Conservation (phyloP, 129 eudicot species). For the Saposhnikovia divaricata region DNA sequence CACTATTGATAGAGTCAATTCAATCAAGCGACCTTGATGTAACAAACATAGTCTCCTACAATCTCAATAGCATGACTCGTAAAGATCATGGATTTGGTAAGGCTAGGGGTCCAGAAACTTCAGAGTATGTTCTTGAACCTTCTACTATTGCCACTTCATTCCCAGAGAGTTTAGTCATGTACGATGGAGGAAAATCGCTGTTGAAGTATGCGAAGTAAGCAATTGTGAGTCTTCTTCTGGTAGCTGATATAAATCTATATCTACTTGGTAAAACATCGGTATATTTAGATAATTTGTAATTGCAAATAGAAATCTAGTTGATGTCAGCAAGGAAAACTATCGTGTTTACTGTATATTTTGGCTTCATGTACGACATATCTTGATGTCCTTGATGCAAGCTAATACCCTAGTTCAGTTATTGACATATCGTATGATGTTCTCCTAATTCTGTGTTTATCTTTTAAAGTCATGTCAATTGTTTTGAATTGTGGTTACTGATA, state of each 20-base stretch:
- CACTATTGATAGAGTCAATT: neutral
- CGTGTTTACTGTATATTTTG: too few relatives aligned
- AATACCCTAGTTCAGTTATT: neutral
- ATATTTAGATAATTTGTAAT: too few relatives aligned
- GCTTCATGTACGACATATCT: too few relatives aligned
- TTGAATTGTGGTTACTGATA: too few relatives aligned
- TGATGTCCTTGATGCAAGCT: too few relatives aligned
- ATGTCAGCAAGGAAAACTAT: too few relatives aligned
- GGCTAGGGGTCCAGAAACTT: neutral
- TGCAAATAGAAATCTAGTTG: too few relatives aligned
- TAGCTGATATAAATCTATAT: too few relatives aligned
- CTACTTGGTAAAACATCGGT: too few relatives aligned
- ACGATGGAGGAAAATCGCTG: neutral
- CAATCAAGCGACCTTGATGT: fast-evolving
- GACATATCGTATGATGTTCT: too few relatives aligned
- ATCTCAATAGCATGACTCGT: neutral
- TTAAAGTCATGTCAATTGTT: too few relatives aligned
- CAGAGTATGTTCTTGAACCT: neutral
- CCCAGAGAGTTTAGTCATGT: neutral
- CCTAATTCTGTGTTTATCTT: too few relatives aligned
- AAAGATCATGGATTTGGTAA: neutral
- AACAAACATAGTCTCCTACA: neutral
- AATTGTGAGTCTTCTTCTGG: neutral
- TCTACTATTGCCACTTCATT: neutral
- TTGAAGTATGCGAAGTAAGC: neutral